These are phyloP conservation scores for Fusarium paranaense DNA, from an alignment of 2,329 filamentous ascomycete species.

Conservation along the genomic window DNA sequence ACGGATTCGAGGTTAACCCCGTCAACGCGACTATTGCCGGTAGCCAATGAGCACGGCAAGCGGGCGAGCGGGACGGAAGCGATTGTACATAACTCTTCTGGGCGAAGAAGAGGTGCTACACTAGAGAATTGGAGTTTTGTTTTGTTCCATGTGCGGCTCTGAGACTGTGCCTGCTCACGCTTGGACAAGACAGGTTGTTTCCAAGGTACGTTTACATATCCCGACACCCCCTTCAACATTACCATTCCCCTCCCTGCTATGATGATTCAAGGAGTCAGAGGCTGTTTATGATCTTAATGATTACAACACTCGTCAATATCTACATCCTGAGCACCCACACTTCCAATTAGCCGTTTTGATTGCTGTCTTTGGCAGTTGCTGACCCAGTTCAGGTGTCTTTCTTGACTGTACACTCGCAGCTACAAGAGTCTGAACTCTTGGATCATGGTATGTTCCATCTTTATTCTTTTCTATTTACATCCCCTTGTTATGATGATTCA, in stretches of 20 bases:
- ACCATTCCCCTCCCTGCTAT: slow-evolving; percentile 39
- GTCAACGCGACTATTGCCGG: slow-evolving; percentile 65
- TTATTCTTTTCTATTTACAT: neutral
- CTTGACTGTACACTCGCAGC: neutral
- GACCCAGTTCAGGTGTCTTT: slow-evolving; percentile 1
- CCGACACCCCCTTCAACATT: neutral
- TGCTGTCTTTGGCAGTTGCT: neutral
- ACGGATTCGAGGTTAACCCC: slow-evolving; percentile 85
- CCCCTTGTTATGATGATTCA: slow-evolving; percentile 49
- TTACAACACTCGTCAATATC: slow-evolving; percentile 49
- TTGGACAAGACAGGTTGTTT: slow-evolving; percentile 25
- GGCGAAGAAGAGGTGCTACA: slow-evolving; percentile 51
- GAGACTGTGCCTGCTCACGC: slow-evolving; percentile 39
- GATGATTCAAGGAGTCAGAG: slow-evolving; percentile 58
- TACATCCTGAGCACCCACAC: slow-evolving; percentile 32
- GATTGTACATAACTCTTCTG: slow-evolving; percentile 54
- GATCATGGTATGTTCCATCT: slow-evolving; percentile 36
- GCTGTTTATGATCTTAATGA: slow-evolving; percentile 58
- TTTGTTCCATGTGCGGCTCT: slow-evolving; percentile 45
- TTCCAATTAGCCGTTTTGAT: neutral
- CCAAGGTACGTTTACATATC: slow-evolving; percentile 40
- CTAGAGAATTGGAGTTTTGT: slow-evolving; percentile 56
- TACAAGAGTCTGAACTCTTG: neutral
- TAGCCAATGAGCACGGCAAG: slow-evolving; percentile 49
- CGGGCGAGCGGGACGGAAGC: slow-evolving; percentile 43